Conservation (phyloP, 257 asterid genomes). For the Oldenlandia corymbosa region DNA sequence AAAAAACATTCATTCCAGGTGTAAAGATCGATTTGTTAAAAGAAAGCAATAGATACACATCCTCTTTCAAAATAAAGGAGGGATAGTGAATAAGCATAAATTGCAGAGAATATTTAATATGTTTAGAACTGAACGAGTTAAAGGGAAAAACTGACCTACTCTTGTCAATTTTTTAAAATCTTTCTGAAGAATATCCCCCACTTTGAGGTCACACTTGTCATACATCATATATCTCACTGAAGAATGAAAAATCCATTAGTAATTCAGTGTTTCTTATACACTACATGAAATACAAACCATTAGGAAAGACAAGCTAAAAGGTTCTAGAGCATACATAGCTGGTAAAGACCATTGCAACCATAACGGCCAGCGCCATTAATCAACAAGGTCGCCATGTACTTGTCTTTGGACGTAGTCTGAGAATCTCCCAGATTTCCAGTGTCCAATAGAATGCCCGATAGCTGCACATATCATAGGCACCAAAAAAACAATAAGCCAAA, state of each 20-base stretch:
- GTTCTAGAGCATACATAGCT: constrained; percentile 43
- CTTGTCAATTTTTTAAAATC: constrained; percentile 53
- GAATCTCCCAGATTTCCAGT: constrained; percentile 60
- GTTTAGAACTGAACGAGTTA: constrained; percentile 2
- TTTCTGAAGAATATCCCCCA: constrained; percentile 54
- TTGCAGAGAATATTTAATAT: neutral
- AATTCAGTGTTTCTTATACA: constrained; percentile 1
- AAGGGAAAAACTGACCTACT: constrained; percentile 36
- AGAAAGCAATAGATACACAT: no score
- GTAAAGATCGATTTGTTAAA: no score
- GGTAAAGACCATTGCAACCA: constrained; percentile 74
- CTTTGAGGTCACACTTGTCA: constrained; percentile 41
- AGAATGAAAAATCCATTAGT: constrained; percentile 7
- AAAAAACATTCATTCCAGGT: no score
- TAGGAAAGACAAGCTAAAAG: neutral
- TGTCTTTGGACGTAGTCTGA: constrained; percentile 55
- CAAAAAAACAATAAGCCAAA: neutral
- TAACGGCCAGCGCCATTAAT: constrained; percentile 80
- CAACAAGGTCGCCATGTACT: constrained; percentile 72
- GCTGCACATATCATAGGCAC: constrained; percentile 29
- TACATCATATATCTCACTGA: constrained; percentile 55
- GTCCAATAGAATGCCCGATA: constrained; percentile 77
- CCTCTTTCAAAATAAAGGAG: neutral
- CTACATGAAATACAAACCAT: constrained; percentile 6
- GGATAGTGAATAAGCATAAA: neutral